Base-by-base conservation (phyloP, 352 stramenopile genomes). In the Phytophthora parvispora region DNA sequence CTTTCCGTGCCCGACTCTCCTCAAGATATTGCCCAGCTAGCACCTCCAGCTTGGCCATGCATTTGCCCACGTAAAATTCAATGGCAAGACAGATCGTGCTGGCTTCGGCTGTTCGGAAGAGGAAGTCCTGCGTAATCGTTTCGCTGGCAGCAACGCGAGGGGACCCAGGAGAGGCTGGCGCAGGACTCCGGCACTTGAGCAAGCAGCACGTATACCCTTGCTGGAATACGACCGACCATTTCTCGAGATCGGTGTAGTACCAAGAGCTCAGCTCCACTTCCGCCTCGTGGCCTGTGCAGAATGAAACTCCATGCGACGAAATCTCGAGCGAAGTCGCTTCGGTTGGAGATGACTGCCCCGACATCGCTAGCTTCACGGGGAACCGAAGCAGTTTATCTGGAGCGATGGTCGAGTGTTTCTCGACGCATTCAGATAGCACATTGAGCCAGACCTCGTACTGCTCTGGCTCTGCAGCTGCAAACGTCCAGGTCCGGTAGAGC, bases 201-300 rank as follows among this genome's bases (percentile, higher is more conserved):
- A 92, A 72, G 40, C 84, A 92, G 60, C 86, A 93, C n/a, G 63
- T 58, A 6, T 83, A 75, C 4, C 77, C 72, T 27, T 91, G 79
- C 25, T 89, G 81, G 47, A 70, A 72, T 6, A 87, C 83, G 1
- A 92, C 78, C 4, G 85, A 91, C 81, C 87, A 94, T 29, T 90
- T 93, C 24, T 90, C 85, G 12, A 94, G 83, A 9, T 93, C 87
- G 0, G 87, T 94, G 43, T 91, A 94, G 59, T 93, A 94, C 87
- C 87, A 93, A 28, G 73, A 84, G 67, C 83, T 86, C 22, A 91
- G 59, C 27, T 87, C 76, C 0, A 75, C 74, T 16, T 89, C 72
- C 1, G 69, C 74, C 12, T 89, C 77, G 31, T 78, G 69, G 1
- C 77, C 83, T 0, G 74, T 77, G 28, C 64, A 83, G 18, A 93